Base-by-base conservation (phyloP, 495 filamentous ascomycete species). In the Usnea hakonensis region DNA sequence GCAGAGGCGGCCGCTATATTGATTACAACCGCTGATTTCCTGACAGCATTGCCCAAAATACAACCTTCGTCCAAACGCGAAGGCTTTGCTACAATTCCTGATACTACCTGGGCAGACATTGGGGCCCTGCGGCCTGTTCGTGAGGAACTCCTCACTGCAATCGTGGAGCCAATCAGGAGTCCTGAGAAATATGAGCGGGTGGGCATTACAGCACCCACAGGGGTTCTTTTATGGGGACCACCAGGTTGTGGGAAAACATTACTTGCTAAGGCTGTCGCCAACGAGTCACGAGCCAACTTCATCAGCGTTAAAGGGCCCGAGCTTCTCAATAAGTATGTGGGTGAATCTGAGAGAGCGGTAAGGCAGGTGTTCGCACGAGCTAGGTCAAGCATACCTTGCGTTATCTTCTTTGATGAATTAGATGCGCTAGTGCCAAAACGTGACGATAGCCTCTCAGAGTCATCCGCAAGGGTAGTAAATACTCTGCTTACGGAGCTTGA, bases 391-490 rank as follows among this genome's bases (percentile, higher is more conserved):
- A 81, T 94, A 2, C 94, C 94, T 26, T 97, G 93, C 70, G 89
- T 98, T 54, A 86, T 98, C 62, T 97, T 98, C 82, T 97, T 98
- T 72, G 94, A 98, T 74, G 94, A 98, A 72, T 79, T 98, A 37
- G 94, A 98, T 68, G 91, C 94, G 5, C 79, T 98, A 7, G 91
- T 93, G 0, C 93, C 95, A 1, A 84, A 83, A 43, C 86, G 94
- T 46, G 90, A 91, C 68, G 88, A 90, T 62, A 84, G 85, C 6
- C 79, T 90, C 13, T 89, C 87, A 17, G 91, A 97, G 70, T 86
- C 89, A 37, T 90, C 87, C 55, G 85, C 90, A 13, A 83, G 94
- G 46, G 90, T 98, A 23, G 94, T 98, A 62, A 98, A 97, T 72
- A 95, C 94, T 16, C 79, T 98, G 1, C 84, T 98, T n/a, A 97